Evolutionary conservation across 495 filamentous ascomycete species (phyloP).

Genomic region (Hypoxylon perforatum): DNA sequence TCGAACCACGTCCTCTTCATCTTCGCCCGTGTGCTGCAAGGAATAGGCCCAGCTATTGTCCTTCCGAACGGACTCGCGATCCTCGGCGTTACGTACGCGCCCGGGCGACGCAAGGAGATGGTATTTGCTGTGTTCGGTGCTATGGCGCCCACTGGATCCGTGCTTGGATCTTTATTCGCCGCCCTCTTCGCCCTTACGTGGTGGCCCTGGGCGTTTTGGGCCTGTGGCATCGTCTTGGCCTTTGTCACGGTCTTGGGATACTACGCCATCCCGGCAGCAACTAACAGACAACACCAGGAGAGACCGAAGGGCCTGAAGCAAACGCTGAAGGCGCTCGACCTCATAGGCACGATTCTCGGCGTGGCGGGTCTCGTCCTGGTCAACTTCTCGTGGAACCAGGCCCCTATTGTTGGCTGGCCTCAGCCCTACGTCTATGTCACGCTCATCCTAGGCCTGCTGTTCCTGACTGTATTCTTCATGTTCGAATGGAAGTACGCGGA

Average conservation of each 20-base stretch:
- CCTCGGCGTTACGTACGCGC: slow-evolving; percentile 66
- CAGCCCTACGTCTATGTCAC: slow-evolving; percentile 63
- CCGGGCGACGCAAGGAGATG: slow-evolving; percentile 69
- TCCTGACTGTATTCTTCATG: slow-evolving; percentile 61
- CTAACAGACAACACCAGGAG: slow-evolving; percentile 37
- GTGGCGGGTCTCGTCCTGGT: slow-evolving; percentile 67
- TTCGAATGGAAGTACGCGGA: slow-evolving; percentile 57
- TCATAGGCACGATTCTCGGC: slow-evolving; percentile 60
- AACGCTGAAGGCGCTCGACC: slow-evolving; percentile 56
- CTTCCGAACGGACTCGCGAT: slow-evolving; percentile 72
- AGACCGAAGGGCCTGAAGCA: slow-evolving; percentile 24
- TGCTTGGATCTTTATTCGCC: slow-evolving; percentile 62
- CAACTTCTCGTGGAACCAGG: slow-evolving; percentile 73
- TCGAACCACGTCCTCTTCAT: slow-evolving; percentile 64
- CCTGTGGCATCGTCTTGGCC: slow-evolving; percentile 61
- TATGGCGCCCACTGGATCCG: slow-evolving; percentile 65
- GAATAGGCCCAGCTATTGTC: slow-evolving; percentile 69
- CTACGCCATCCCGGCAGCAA: slow-evolving; percentile 59
- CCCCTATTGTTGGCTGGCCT: slow-evolving; percentile 67
- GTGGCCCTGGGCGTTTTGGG: slow-evolving; percentile 78
- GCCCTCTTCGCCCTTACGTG: slow-evolving; percentile 65
- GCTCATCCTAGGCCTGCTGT: slow-evolving; percentile 66
- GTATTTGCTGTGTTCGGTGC: slow-evolving; percentile 73
- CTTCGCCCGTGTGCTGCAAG: slow-evolving; percentile 67
- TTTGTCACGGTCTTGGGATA: slow-evolving; percentile 54